Evolutionary conservation across 257 asterid species (phyloP).

Genomic region (Solanum boliviense): DNA sequence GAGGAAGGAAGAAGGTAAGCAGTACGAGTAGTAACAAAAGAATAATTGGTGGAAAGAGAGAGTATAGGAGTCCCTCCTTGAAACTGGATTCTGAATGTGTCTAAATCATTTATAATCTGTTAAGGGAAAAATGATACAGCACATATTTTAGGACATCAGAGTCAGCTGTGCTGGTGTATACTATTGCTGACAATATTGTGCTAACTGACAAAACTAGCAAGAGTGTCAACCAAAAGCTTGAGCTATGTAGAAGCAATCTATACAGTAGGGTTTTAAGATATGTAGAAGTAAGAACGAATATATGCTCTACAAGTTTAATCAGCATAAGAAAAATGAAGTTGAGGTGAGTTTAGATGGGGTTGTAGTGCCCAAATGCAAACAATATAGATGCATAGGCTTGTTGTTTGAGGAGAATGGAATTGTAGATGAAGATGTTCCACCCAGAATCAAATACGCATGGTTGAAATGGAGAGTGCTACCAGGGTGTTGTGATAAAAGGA

Average conservation of each 20-base stretch:
- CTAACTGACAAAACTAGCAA: neutral
- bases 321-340: neutral
- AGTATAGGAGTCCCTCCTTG: neutral
- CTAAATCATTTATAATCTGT: neutral
- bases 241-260: neutral
- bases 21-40: neutral
- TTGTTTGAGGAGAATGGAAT: neutral
- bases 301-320: neutral
- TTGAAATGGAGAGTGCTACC: neutral
- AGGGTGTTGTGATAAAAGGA: neutral
- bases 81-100: neutral
- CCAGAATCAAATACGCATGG: neutral
- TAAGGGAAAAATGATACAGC: neutral
- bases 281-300: neutral
- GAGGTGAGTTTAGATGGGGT: neutral
- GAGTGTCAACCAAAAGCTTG: neutral
- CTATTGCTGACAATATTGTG: neutral
- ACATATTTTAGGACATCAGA: neutral
- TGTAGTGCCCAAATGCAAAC: neutral
- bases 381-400: neutral
- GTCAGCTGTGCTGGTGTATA: neutral
- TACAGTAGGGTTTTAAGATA: neutral
- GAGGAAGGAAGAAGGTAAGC: neutral
- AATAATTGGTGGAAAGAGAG: neutral
- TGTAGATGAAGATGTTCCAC: neutral